Conservation (phyloP, 306 rosid species). For the Ammopiptanthus mongolicus region DNA sequence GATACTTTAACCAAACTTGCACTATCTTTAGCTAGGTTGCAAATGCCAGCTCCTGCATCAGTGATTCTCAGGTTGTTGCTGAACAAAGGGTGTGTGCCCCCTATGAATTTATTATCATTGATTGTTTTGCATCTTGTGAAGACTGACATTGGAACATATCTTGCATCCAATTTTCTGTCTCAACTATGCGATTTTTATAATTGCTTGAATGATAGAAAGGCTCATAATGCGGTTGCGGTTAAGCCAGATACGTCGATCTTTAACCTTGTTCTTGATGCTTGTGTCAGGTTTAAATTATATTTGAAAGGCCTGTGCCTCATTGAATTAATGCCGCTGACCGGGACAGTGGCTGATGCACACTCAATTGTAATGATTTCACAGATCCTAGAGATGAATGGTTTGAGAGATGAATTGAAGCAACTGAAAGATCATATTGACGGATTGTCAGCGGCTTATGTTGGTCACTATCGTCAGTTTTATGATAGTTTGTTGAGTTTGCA, state of each 20-base stretch:
- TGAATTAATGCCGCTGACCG: slow-evolving; percentile 56
- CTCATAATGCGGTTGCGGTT: slow-evolving; percentile 24
- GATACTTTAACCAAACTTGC: slow-evolving; percentile 56
- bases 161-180: slow-evolving; percentile 62
- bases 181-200: slow-evolving; percentile 51
- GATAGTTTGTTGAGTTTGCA: slow-evolving; percentile 80
- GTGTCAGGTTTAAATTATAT: slow-evolving; percentile 62
- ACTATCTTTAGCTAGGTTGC: slow-evolving; percentile 65
- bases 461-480: slow-evolving; percentile 64
- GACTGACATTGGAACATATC: slow-evolving; percentile 57
- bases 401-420: slow-evolving; percentile 66
- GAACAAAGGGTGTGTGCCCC: slow-evolving; percentile 40
- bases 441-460: slow-evolving; percentile 38
- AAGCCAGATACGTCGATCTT: slow-evolving; percentile 59
- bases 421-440: slow-evolving; percentile 47
- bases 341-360: slow-evolving; percentile 65
- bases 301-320: slow-evolving; percentile 54
- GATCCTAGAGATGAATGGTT: slow-evolving; percentile 73
- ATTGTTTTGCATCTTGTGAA: slow-evolving; percentile 62
- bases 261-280: slow-evolving; percentile 79
- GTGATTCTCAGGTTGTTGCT: slow-evolving; percentile 58
- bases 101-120: slow-evolving; percentile 48
- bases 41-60: slow-evolving; percentile 49
- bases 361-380: slow-evolving; percentile 53
- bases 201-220: slow-evolving; percentile 28